Conservation (phyloP, 306 rosid species). For the Rosa rugosa region DNA sequence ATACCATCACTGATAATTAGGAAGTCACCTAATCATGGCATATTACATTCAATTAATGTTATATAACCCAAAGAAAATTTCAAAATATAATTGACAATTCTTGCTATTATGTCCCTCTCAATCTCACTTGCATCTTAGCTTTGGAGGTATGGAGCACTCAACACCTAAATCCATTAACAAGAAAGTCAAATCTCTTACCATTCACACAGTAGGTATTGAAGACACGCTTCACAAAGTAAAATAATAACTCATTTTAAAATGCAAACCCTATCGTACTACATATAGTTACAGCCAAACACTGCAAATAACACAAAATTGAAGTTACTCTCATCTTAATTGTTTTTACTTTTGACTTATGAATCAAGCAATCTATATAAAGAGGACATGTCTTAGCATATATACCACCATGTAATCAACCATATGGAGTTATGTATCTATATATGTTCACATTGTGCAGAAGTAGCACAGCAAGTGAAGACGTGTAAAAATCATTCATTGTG, state of each 20-base stretch:
- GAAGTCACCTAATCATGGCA: background rate
- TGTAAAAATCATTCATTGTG: background rate
- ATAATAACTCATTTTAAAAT: background rate
- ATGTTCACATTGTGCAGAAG: background rate
- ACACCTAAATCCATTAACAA: slow-evolving; percentile 52
- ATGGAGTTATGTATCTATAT: background rate
- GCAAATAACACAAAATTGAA: background rate
- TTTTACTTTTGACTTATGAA: background rate
- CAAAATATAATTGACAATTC: background rate
- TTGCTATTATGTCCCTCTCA: slow-evolving; percentile 8
- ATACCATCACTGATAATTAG: slow-evolving; percentile 10
- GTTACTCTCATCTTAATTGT: background rate
- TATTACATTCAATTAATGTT: background rate
- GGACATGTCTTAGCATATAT: background rate
- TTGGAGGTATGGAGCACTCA: slow-evolving; percentile 94
- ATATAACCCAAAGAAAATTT: background rate
- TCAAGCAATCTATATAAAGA: background rate
- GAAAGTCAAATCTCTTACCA: slow-evolving; percentile 18
- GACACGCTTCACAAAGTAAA: background rate
- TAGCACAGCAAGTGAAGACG: background rate
- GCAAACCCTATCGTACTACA: background rate
- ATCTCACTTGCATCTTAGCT: slow-evolving; percentile 63
- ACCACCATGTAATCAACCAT: background rate
- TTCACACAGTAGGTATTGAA: background rate
- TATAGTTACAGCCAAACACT: background rate